These are phyloP conservation scores for Fomitopsis pinicola DNA, from an alignment of 1,284 basidiomycete species.

Conservation along the genomic window DNA sequence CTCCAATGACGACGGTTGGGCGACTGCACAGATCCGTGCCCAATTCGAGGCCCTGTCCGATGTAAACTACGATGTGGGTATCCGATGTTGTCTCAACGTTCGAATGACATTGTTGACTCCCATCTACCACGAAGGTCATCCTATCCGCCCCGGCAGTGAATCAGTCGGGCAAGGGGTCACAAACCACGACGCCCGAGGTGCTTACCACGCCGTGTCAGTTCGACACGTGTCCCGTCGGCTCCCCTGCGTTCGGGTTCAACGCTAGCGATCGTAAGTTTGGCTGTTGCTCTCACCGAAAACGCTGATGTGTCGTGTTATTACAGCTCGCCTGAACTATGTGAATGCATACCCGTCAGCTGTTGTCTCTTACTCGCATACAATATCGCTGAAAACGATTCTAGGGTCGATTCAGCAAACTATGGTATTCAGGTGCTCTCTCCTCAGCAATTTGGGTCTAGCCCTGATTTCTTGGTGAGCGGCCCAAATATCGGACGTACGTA, in stretches of 20 bases:
- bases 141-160: constrained; percentile 40
- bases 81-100: background rate
- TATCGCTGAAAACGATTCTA: background rate
- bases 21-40: constrained; percentile 37
- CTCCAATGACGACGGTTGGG: constrained; percentile 37
- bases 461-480: constrained; percentile 45
- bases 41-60: constrained; percentile 31
- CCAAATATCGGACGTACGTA: constrained; percentile 19
- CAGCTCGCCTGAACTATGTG: constrained; percentile 21
- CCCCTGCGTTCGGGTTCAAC: constrained; percentile 39
- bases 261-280: constrained; percentile 35
- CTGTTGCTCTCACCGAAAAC: background rate
- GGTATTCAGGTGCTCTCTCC: constrained; percentile 46
- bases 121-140: constrained; percentile 27
- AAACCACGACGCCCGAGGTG: constrained; percentile 17
- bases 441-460: constrained; percentile 35
- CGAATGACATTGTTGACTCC: background rate
- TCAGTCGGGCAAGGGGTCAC: constrained; percentile 39
- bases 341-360: constrained; percentile 18
- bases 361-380: background rate
- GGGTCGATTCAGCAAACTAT: constrained; percentile 40
- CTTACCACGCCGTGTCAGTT: constrained; percentile 35
- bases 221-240: constrained; percentile 34
- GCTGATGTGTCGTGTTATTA: background rate
- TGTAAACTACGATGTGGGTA: constrained; percentile 30